Base-by-base conservation (phyloP, 2,329 filamentous ascomycete genomes). In the Aspergillus fijiensis region DNA sequence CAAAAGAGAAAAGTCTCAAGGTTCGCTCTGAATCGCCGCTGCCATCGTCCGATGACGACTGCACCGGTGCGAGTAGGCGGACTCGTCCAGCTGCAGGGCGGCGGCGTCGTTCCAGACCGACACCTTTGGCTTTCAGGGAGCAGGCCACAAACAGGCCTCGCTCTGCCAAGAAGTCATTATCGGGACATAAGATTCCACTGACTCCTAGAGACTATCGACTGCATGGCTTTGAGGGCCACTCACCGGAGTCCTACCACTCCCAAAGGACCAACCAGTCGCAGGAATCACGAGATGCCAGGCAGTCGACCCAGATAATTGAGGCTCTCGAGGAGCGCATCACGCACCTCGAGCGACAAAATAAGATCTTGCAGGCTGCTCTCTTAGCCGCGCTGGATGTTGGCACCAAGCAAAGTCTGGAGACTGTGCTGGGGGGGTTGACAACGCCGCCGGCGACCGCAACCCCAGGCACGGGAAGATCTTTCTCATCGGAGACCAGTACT, bases 331-430 rank as follows among this genome's bases (percentile, higher is more conserved):
- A 72, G 16, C 75, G 76, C 16, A 70, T 79, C 39, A 69, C 72
- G 9, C 70, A 74, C 23, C 72, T 79, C 7, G 76, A 79, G 59
- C 75, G 74, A 14, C 77, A 79, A 54, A 79, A 79, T 64, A 74
- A 74, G 57, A 71, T 78, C 55, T 73, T 79, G 11, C 76, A 77
- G 39, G 76, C 77, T 5, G 77, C 77, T 35, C 70, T 79, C 10
- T 62, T 77, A 33, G 75, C 76, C 1, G 75, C 76, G 5, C 64
- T 79, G 29, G 74, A 78, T 55, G 72, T 72, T 5, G 74, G 74
- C 6, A 69, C 69, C 31, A 76, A 74, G 48, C 69, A 68, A 19
- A 69, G 70, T 45, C 57, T 71, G 3, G 69, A 72, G 9, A 64
- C 66, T 45, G 54, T 74, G 21, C 63, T 66, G 12, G 62, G 66